A percentile compares a stretch with the other conserved stretches of the same genome.
phyloP scores from a whole-genome alignment of 352 stramenopile species.

The Phytophthora cajani region DNA sequence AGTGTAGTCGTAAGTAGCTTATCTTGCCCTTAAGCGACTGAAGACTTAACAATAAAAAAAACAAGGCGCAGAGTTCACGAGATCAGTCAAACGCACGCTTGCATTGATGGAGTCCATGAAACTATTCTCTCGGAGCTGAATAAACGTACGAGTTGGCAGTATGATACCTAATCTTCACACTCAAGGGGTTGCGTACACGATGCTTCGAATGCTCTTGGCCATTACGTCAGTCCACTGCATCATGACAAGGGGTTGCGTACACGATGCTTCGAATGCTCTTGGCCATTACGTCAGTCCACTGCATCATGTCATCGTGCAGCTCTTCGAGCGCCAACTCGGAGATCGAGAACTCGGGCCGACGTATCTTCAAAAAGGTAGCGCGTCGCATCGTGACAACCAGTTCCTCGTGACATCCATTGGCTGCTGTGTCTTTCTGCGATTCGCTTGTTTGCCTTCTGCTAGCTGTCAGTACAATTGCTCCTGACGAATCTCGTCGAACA shows the following conservation, averaged over 20 bases:
- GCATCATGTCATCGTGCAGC: background rate
- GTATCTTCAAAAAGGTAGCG: constrained; percentile 20
- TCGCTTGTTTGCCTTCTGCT: constrained; percentile 11
- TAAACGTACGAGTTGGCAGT: too few relatives aligned
- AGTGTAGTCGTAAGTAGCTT: too few relatives aligned
- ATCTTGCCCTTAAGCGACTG: too few relatives aligned
- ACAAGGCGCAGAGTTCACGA: too few relatives aligned
- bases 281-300: background rate
- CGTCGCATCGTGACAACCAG: constrained; percentile 38
- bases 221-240: background rate
- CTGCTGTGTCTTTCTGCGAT: background rate
- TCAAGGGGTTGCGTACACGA: background rate
- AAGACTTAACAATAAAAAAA: too few relatives aligned
- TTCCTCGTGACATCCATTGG: background rate
- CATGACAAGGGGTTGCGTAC: background rate
- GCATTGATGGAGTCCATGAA: too few relatives aligned
- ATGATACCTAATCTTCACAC: too few relatives aligned
- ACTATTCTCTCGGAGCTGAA: too few relatives aligned
- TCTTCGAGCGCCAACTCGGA: constrained; percentile 7
- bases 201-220: background rate
- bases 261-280: background rate
- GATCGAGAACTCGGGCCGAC: constrained; percentile 8
- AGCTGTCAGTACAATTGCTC: constrained; percentile 35
- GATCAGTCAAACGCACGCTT: too few relatives aligned
- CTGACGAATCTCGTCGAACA: constrained; percentile 35